Base-by-base conservation (phyloP, 1,284 basidiomycete genomes). In the Mycena citricolor region DNA sequence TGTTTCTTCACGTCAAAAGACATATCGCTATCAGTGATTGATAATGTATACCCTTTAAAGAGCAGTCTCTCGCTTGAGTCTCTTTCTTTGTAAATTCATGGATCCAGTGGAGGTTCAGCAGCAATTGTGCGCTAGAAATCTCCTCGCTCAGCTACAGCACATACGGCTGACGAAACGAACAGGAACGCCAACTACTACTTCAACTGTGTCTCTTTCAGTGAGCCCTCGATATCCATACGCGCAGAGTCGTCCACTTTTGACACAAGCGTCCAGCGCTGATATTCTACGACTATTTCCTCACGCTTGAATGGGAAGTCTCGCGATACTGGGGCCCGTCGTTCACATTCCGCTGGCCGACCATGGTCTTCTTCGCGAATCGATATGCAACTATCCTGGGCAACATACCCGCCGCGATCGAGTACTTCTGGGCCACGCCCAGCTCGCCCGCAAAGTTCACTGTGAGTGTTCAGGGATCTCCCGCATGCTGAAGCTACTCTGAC, bases 281-380 rank as follows among this genome's bases (percentile, higher is more conserved):
- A 8, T 51, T 40, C 17, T 51, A 51, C n/a, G 49, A 51, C 16
- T 51, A 47, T 19, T 44, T 40, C 29, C 10, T 51, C 20, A 47
- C 44, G 4, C 28, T 50, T 2, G 38, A 36, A n/a, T 45, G 32
- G 43, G 48, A 50, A 22, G 26, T 42, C 14, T 32, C 39, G 25
- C 43, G 48, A 14, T 50, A 38, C 19, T 50, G 43, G 48, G 33
- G 47, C n/a, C 17, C 35, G 2, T 14, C 10, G 2, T 14, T 25
- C 32, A 17, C 5, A 7, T 7, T 14, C 28, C 30, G 40, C 10
- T 37, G 31, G 32, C 32, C 42, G 4, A 41, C 19, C 16, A 14
- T 33, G 5, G 29, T 51, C 6, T 51, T 51, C 41, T 47, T 47
- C 23, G 21, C 26, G 11, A 51, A 51, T 17, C 36, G 49, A 35